Conservation (phyloP, 257 asterid genomes). For the Catharanthus roseus region DNA sequence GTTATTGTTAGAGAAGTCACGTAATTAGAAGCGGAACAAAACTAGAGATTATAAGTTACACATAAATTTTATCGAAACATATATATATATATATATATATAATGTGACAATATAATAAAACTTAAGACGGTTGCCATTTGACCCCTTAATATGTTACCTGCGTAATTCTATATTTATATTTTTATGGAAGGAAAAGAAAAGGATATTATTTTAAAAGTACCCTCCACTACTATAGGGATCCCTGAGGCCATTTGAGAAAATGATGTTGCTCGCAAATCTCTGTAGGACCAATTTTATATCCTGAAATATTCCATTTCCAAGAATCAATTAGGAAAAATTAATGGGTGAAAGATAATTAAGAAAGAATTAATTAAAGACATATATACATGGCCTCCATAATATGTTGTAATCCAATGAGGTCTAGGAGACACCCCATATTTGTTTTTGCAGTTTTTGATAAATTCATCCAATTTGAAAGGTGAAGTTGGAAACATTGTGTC, state of each 20-base stretch:
- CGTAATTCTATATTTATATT: background rate
- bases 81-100: too few species aligned
- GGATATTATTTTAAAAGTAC: conserved; percentile 9
- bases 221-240: conserved; percentile 49
- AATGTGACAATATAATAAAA: too few species aligned
- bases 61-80: too few species aligned
- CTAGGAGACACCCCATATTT: conserved; percentile 32
- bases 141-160: too few species aligned
- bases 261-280: conserved; percentile 40
- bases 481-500: conserved; percentile 34
- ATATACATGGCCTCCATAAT: conserved; percentile 44
- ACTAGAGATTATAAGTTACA: too few species aligned
- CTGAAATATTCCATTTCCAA: conserved; percentile 8
- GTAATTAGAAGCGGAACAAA: too few species aligned
- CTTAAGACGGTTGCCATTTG: too few species aligned
- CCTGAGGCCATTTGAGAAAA: conserved; percentile 45
- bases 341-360: background rate
- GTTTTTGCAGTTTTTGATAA: conserved; percentile 15
- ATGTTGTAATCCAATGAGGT: conserved; percentile 45
- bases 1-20: too few species aligned
- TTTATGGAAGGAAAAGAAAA: background rate
- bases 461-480: conserved; percentile 25
- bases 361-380: too few species aligned
- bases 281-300: conserved; percentile 38
- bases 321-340: background rate